These are phyloP conservation scores for Macaranga tanarius DNA, from an alignment of 441 rosid genomes.

Conservation along the genomic window DNA sequence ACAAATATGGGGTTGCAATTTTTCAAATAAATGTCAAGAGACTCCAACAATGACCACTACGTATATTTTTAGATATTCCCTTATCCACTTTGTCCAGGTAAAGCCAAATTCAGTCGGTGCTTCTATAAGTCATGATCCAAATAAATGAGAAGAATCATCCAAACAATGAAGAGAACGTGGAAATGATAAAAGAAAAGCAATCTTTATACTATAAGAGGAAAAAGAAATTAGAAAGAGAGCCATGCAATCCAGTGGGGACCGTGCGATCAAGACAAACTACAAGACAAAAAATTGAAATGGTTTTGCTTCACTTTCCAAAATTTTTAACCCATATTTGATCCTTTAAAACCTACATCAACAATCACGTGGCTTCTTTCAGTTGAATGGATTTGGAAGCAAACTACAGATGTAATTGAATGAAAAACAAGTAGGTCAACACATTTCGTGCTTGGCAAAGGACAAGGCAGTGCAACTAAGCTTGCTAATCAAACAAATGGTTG, in stretches of 20 bases:
- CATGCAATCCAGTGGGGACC: not conserved
- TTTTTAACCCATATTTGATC: not conserved
- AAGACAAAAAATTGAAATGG: not conserved
- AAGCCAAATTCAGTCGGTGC: not conserved
- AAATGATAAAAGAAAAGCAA: not conserved
- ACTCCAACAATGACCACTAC: not conserved
- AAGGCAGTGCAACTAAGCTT: not conserved
- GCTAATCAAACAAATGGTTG: not conserved
- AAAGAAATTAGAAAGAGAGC: not conserved
- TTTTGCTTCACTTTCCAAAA: not conserved
- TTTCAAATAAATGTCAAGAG: not conserved
- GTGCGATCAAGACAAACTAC: not conserved
- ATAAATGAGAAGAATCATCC: not conserved
- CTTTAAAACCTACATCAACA: not conserved
- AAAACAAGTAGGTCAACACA: not conserved
- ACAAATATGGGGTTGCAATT: no score
- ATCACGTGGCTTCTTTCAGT: not conserved
- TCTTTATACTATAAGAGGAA: not conserved
- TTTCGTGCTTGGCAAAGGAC: not conserved
- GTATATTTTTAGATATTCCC: not conserved
- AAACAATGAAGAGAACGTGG: not conserved
- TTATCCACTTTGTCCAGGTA: not conserved
- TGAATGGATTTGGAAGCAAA: no score
- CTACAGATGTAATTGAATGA: no score
- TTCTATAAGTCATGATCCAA: constrained; percentile 8